These are phyloP conservation scores for Serendipita sp. DNA, from an alignment of 768 basidiomycete genomes.

Conservation along the genomic window DNA sequence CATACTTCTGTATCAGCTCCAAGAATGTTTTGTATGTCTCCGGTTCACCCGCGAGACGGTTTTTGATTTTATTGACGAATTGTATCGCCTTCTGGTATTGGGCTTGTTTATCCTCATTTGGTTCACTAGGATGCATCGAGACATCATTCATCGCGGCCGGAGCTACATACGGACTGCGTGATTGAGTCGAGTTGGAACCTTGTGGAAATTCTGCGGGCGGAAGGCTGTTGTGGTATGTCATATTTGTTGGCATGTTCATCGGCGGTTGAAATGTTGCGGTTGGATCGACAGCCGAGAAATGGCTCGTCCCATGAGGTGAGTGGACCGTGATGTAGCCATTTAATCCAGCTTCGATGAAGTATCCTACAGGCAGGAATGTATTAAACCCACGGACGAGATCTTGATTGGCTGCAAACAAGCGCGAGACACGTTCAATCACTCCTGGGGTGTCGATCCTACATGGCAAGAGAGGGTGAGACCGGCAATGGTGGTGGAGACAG, in stretches of 20 bases:
- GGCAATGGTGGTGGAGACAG: not conserved
- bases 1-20: constrained; percentile 75
- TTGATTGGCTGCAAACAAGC: constrained; percentile 29
- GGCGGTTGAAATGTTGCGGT: not conserved
- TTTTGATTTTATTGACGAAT: constrained; percentile 97
- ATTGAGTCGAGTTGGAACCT: not conserved
- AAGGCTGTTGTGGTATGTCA: not conserved
- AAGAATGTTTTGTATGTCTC: constrained; percentile 84
- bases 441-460: constrained; percentile 31
- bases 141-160: not conserved
- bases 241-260: too few species aligned
- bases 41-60: constrained; percentile 71
- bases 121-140: not conserved
- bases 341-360: constrained; percentile 16
- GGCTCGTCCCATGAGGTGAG: not conserved
- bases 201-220: not conserved
- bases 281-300: not conserved
- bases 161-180: not conserved
- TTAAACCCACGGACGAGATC: constrained; percentile 34
- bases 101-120: constrained; percentile 5
- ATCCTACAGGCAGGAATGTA: constrained; percentile 33
- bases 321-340: not conserved
- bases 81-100: constrained; percentile 92
- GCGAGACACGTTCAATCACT: constrained; percentile 32
- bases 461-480: constrained; percentile 4